Evolutionary conservation across 1,284 basidiomycete species (phyloP), one percentile per base, ranked within the genome.

Genomic region (Schizopora paradoxa): DNA sequence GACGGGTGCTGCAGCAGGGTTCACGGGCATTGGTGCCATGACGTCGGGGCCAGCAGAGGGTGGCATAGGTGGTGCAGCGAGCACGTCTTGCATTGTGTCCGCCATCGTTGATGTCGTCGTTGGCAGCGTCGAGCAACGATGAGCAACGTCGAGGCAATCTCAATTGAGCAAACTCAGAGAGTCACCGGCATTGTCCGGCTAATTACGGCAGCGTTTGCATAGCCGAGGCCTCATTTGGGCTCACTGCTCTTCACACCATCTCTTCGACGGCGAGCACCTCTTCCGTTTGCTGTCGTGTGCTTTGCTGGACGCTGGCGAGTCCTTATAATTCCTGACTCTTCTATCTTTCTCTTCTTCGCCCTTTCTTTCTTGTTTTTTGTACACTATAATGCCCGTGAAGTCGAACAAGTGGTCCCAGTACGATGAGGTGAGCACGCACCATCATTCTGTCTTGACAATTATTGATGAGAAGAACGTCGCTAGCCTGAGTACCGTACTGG

Each of bases 401-500:
- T 47, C 47, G 49, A 45, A 45, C 27, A 45, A 45, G 23, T 51
- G 49, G 49, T 47, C 49, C 8, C 49, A 51, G 25, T 51, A 51
- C 18, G 49, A 51, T 37, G 49, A 51, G 26, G 49, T 47, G 13
- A 18, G 45, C 33, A 26, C 14, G 7, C 6, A n/a, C 4, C 14
- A 16, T 19, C 6, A 8, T 5, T 28, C 7, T 18, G 14, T 11
- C 43, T 35, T 8, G 21, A 23, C n/a, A n/a, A 16, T 22, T 27
- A 7, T 13, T n/a, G 19, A 33, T 19, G n/a, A 13, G 43, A 22
- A 2, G 4, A 11, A 5, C 35, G 13, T 45, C 14, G 11, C 6
- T 29, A 70, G 68, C 67, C 69, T 48, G 63, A 63, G 6, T 64
- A 66, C 51, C 64, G 67, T 50, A 66, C 67, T 6, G 64, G 66